Evolutionary conservation across 257 asterid species (phyloP).

Genomic region (Handroanthus guayacan): DNA sequence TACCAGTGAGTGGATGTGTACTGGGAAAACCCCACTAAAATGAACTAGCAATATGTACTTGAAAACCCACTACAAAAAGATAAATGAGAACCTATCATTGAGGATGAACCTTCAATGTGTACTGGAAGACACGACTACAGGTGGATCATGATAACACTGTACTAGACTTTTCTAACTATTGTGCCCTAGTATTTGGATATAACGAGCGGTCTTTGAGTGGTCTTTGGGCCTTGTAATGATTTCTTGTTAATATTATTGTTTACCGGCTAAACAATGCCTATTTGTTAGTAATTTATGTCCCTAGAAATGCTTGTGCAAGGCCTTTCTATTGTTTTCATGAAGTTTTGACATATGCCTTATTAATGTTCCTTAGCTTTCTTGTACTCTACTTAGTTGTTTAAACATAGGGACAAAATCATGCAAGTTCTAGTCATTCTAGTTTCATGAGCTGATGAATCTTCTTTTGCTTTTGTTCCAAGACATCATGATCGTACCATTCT

Average conservation of each 20-base stretch:
- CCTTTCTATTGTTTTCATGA: conserved; percentile 6
- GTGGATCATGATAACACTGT: neutral
- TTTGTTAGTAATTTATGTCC: neutral
- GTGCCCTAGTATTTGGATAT: neutral
- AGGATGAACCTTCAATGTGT: neutral
- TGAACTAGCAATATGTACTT: conserved; percentile 5
- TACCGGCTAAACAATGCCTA: conserved; percentile 1
- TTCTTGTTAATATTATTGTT: conserved; percentile 15
- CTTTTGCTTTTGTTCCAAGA: conserved; percentile 25
- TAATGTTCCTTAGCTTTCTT: neutral
- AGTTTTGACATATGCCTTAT: neutral
- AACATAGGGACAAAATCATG: conserved; percentile 5
- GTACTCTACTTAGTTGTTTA: neutral
- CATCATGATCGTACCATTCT: conserved; percentile 14
- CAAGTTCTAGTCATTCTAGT: conserved; percentile 11
- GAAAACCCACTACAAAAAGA: neutral
- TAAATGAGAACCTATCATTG: too few species aligned
- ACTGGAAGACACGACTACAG: neutral
- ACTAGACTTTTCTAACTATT: neutral
- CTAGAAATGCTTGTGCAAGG: neutral
- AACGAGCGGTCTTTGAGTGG: neutral
- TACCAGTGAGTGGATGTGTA: neutral
- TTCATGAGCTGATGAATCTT: conserved; percentile 24
- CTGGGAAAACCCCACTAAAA: too few species aligned
- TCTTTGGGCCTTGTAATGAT: neutral